Conservation (phyloP, 2,329 filamentous ascomycete genomes). For the Fusarium sororula region DNA sequence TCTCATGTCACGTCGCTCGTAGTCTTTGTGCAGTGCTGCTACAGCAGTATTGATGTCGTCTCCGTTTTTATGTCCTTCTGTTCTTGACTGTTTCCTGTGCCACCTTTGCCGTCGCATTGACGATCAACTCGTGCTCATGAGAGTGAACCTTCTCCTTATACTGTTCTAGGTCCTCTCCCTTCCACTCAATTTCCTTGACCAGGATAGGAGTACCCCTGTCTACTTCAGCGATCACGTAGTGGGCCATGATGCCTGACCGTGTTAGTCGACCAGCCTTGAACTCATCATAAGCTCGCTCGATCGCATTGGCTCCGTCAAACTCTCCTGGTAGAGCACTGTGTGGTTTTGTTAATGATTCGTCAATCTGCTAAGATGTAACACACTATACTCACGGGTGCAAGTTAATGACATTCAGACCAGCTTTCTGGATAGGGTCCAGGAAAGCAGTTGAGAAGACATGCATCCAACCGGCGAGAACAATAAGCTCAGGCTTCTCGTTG, state of each 20-base stretch:
- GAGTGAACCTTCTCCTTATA: conserved; percentile 79
- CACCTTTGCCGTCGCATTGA: conserved; percentile 72
- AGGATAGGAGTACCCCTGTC: conserved; percentile 82
- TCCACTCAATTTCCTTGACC: conserved; percentile 72
- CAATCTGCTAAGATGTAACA: conserved; percentile 50
- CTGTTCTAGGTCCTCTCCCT: conserved; percentile 70
- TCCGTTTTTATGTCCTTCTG: conserved; percentile 6
- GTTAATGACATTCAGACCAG: conserved; percentile 78
- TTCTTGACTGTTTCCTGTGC: conserved; percentile 50
- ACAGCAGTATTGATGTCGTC: background rate
- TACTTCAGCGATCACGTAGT: conserved; percentile 83
- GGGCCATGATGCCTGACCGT: conserved; percentile 88
- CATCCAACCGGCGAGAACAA: conserved; percentile 90
- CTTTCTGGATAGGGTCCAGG: conserved; percentile 71
- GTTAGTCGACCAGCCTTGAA: conserved; percentile 71
- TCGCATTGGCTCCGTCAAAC: conserved; percentile 81
- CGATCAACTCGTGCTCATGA: conserved; percentile 80
- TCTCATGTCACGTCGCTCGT: background rate
- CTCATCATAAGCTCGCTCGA: conserved; percentile 79
- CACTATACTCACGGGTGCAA: conserved; percentile 79
- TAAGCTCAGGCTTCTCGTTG: conserved; percentile 73
- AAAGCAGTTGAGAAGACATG: conserved; percentile 79
- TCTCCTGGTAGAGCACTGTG: conserved; percentile 57
- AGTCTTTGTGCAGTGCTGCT: background rate
- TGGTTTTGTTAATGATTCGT: conserved; percentile 49